A percentile compares a stretch with the other conserved stretches of the same genome.
Conservation (phyloP, 2,329 filamentous ascomycete genomes). For the Penicillium sp. region DNA sequence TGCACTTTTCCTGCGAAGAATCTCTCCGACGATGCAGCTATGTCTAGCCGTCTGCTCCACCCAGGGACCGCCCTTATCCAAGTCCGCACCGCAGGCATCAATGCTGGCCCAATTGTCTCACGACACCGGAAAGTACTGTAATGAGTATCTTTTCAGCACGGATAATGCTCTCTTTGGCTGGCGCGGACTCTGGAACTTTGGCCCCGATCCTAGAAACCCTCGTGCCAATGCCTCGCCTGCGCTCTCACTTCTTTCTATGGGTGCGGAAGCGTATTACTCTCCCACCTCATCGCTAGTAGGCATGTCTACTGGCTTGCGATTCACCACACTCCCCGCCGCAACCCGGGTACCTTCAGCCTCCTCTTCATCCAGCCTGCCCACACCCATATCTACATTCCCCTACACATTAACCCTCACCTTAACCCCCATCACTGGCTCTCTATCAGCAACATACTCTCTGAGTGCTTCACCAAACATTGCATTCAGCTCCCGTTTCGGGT, state of each 20-base stretch:
- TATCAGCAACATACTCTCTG: slow-evolving; percentile 89
- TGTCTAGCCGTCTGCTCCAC: slow-evolving; percentile 63
- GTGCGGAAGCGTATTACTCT: slow-evolving; percentile 93
- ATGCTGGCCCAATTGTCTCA: slow-evolving; percentile 56
- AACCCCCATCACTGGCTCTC: slow-evolving; percentile 90
- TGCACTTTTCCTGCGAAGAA: slow-evolving; percentile 76
- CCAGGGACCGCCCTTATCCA: slow-evolving; percentile 41
- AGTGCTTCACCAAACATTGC: slow-evolving; percentile 80
- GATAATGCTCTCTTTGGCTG: slow-evolving; percentile 87
- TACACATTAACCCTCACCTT: slow-evolving; percentile 91
- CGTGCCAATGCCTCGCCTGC: slow-evolving; percentile 52
- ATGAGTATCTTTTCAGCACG: slow-evolving; percentile 88
- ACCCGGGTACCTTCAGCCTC: slow-evolving; percentile 26
- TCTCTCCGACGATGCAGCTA: slow-evolving; percentile 76
- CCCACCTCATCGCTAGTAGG: slow-evolving; percentile 92
- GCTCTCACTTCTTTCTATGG: slow-evolving; percentile 82
- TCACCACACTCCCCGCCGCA: slow-evolving; percentile 74
- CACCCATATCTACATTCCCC: slow-evolving; percentile 70
- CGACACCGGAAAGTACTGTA: slow-evolving; percentile 81
- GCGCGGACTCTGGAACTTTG: slow-evolving; percentile 92
- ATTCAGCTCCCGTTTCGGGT: slow-evolving; percentile 88
- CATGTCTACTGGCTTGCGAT: slow-evolving; percentile 82
- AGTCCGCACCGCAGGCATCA: slow-evolving; percentile 47
- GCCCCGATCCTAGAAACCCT: slow-evolving; percentile 57
- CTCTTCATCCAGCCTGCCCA: slow-evolving; percentile 24